Evolutionary conservation across 2,329 filamentous ascomycete species (phyloP).

Genomic region (Aureobasidium lini): DNA sequence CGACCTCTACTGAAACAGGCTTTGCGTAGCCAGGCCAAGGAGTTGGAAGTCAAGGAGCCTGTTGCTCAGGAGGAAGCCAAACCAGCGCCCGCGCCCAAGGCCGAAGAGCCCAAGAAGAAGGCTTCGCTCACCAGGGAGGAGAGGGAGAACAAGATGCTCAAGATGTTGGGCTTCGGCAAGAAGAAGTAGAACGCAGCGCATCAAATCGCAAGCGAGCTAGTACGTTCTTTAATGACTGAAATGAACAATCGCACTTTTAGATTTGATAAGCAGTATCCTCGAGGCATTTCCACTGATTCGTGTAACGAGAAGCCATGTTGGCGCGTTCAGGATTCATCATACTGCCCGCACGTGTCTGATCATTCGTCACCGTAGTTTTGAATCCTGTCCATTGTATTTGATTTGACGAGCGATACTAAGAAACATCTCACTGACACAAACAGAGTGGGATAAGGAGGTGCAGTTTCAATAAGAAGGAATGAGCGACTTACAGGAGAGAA

Average conservation of each 20-base stretch:
- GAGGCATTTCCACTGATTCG: too few species aligned
- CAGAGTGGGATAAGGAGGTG: too few species aligned
- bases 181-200: constrained; percentile 42
- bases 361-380: too few species aligned
- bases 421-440: too few species aligned
- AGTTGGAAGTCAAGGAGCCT: constrained; percentile 56
- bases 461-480: too few species aligned
- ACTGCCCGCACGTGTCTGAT: too few species aligned
- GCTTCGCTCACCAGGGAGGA: constrained; percentile 17
- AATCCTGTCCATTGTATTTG: too few species aligned
- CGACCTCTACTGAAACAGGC: constrained; percentile 54
- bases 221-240: neutral
- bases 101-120: constrained; percentile 25
- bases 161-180: constrained; percentile 66
- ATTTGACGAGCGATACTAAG: too few species aligned
- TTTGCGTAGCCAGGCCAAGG: constrained; percentile 53
- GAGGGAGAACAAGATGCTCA: constrained; percentile 49
- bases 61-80: neutral
- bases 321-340: too few species aligned
- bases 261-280: too few species aligned
- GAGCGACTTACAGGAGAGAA: too few species aligned
- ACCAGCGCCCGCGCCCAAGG: constrained; percentile 37
- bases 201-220: neutral
- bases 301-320: too few species aligned
- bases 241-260: neutral